Evolutionary conservation across 805 yeast genomes (phyloP), one percentile per base, ranked within the genome.

Genomic region (Hanseniaspora guilliermondii): DNA sequence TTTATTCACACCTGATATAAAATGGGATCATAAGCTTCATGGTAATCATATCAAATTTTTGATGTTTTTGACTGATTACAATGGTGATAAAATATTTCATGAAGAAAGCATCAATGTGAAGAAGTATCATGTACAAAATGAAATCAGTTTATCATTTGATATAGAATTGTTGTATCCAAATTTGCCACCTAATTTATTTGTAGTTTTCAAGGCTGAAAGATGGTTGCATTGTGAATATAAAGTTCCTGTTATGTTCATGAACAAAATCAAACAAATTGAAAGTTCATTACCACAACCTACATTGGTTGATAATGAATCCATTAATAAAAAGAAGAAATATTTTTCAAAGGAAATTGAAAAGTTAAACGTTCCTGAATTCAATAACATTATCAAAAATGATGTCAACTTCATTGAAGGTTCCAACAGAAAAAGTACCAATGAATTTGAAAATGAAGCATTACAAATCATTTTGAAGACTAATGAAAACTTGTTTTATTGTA

Each of bases 161-260:
- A 77, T 89, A 3, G 53, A 60, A 5, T 33, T 58, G 2, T 59
- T 62, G 35, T 65, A 66, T 37, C 58, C 58, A 17, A 52, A 55
- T 14, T 47, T 70, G 14, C 85, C 89, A 0, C 96, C 96, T 0
- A 82, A 79, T 60, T 80, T 83, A 59, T 87, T 84, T 65, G 75
- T 88, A 4, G 73, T 83, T 0, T 65, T 89, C 12, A 67, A 84
- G 2, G 87, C 95, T 56, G 95, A 89, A 56, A 78, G 74, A 56
- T 93, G 97, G 98, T 68, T 88, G 4, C 89, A 86, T 58, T 79
- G 87, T 56, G 85, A 78, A 54, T 71, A 75, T 58, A 77, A 76
- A 56, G 64, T 76, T 1, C 86, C 96, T 0, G 71, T 87, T 1
- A 66, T 79, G 55, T 68, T 87, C 57, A 35, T 49, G 27, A 49